Evolutionary conservation across 2,329 filamentous ascomycete species (phyloP), one percentile per base, ranked within the genome.

Genomic region (Colletotrichum sp.): DNA sequence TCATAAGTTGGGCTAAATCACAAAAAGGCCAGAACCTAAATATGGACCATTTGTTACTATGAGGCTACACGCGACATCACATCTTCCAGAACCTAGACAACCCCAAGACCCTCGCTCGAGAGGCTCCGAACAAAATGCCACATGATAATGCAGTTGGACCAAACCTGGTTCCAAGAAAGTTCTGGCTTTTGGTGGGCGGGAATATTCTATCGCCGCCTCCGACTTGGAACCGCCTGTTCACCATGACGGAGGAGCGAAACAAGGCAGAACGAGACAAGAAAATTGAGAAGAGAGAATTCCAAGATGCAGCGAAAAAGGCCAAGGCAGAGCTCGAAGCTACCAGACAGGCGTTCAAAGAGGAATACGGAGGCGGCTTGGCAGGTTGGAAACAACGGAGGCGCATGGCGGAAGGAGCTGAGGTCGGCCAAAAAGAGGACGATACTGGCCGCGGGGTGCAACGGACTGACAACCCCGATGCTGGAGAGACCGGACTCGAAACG

Each of bases 161-260:
- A 21, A 21, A 73, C 12, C 57, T 18, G 26, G 34, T 76, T 16
- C 64, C 73, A 24, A 65, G 15, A 65, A 9, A 36, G 15, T 64
- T 72, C 26, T 76, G 73, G 73, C 7, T 73, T 15, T 32, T 73
- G 57, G 64, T 76, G 18, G 73, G 73, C 13, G 73, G 73, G 5
- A 73, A 73, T 30, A 68, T 52, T 8, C 63, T 76, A 13, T 59
- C 70, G 15, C 26, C 57, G 18, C 64, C 64, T 10, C 73, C 73
- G 7, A 68, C 57, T 32, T 76, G 73, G 73, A 28, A 73, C 18
- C 70, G 59, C 32, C 49, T 76, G 9, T 18, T 73, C 2, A 34
- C 28, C 15, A 73, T 60, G 64, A 26, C 64, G 8, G 21, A 24
- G 16, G 28, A 65, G 34, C 69, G 70, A 26, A 68, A 65, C 21